Percentiles rank a stretch among this genome's conserved stretches.
Conservation (phyloP, 345 rosid genomes). For the Syzygium aqueum region DNA sequence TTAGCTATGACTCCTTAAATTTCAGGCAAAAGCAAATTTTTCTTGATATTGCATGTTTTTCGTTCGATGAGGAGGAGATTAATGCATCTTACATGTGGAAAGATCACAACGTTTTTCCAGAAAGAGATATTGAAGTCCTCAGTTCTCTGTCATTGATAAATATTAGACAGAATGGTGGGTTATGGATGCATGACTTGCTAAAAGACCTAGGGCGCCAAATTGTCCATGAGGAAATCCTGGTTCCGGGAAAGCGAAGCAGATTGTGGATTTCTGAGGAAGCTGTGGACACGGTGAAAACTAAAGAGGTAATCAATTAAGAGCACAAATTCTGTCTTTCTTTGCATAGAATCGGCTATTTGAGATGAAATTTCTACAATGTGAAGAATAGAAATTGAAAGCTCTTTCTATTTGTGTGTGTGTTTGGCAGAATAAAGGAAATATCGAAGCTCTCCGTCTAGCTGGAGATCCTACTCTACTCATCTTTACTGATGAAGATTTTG, state of each 20-base stretch:
- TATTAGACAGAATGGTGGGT: background rate
- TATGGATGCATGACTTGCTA: background rate
- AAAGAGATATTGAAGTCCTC: background rate
- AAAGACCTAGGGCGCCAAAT: background rate
- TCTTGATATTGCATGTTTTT: background rate
- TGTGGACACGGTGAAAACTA: background rate
- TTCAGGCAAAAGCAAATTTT: background rate
- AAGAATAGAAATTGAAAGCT: background rate
- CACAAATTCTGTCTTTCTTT: background rate
- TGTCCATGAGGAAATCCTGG: background rate
- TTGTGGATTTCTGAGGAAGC: background rate
- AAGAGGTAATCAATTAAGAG: background rate
- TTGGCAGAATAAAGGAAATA: background rate
- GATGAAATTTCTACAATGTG: background rate
- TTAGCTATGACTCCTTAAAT: background rate
- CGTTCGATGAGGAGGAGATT: background rate
- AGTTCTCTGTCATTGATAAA: background rate
- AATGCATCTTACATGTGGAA: background rate
- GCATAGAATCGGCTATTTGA: background rate
- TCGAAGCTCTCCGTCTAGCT: background rate
- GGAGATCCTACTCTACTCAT: background rate
- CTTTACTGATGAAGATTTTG: background rate
- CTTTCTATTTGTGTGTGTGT: background rate
- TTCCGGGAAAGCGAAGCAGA: background rate
- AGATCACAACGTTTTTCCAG: background rate